Conservation (phyloP, 1,284 basidiomycete species). For the Limonomyces culmigenus region DNA sequence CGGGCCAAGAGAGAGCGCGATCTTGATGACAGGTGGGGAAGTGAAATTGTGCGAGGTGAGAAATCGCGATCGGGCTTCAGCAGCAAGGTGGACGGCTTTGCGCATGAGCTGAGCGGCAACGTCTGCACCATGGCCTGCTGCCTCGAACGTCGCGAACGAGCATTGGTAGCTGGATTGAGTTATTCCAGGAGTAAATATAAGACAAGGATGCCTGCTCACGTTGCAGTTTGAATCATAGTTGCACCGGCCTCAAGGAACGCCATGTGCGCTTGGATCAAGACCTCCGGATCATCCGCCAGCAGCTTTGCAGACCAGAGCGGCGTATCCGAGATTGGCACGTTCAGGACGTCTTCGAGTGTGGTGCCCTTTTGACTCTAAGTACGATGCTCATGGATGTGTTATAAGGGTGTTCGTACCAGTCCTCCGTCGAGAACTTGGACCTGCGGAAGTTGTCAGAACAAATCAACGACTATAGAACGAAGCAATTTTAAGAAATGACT, state of each 20-base stretch:
- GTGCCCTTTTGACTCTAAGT: conserved; percentile 32
- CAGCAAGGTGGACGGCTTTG: conserved; percentile 35
- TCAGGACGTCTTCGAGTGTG: conserved; percentile 41
- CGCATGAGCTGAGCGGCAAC: conserved; percentile 33
- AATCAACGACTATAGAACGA: too few species aligned
- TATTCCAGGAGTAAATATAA: not conserved
- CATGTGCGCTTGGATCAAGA: conserved; percentile 38
- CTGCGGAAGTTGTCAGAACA: not conserved
- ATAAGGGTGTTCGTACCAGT: conserved; percentile 4
- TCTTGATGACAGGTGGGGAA: conserved; percentile 14
- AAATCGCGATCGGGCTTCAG: conserved; percentile 23
- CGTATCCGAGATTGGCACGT: conserved; percentile 31
- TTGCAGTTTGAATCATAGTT: conserved; percentile 40
- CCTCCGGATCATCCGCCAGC: conserved; percentile 29
- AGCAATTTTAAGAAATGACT: too few species aligned
- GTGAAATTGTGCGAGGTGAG: conserved; percentile 9
- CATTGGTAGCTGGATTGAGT: conserved; percentile 41
- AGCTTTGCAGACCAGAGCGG: conserved; percentile 57
- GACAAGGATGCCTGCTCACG: conserved; percentile 23
- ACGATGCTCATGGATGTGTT: not conserved
- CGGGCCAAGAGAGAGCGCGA: conserved; percentile 60
- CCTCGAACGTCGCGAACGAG: conserved; percentile 33
- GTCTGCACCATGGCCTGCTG: conserved; percentile 28
- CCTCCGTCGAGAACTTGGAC: conserved; percentile 8
- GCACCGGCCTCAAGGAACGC: conserved; percentile 44